Percentiles rank a stretch among this genome's conserved stretches.
These are phyloP conservation scores for Furcasterigmium furcatum DNA, from an alignment of 2,329 filamentous ascomycete genomes.

Conservation along the genomic window DNA sequence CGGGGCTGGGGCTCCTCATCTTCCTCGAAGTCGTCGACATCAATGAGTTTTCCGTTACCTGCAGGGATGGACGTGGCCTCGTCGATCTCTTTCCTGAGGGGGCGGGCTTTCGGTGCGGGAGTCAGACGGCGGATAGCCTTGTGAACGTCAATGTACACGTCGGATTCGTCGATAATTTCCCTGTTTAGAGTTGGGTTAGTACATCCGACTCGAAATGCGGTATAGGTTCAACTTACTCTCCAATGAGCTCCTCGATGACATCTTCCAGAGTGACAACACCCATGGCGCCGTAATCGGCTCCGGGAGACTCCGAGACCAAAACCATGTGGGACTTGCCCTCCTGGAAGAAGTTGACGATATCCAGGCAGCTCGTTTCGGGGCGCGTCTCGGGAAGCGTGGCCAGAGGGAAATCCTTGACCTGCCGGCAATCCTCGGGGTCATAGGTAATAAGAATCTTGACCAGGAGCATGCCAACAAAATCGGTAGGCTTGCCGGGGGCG, in stretches of 20 bases:
- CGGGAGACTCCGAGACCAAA: conserved; percentile 83
- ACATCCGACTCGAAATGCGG: conserved; percentile 11
- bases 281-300: conserved; percentile 85
- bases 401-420: conserved; percentile 85
- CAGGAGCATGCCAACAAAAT: conserved; percentile 96
- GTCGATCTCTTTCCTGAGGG: conserved; percentile 33
- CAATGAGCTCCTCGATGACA: conserved; percentile 97
- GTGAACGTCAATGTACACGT: conserved; percentile 97
- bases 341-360: conserved; percentile 99
- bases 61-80: conserved; percentile 15
- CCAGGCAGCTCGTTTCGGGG: conserved; percentile 91
- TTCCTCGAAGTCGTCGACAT: conserved; percentile 39
- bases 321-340: conserved; percentile 99
- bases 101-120: conserved; percentile 75
- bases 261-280: conserved; percentile 96
- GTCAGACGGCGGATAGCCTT: conserved; percentile 90
- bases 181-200: conserved; percentile 39
- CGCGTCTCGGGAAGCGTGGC: conserved; percentile 93
- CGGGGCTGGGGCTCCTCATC: conserved; percentile 15
- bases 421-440: conserved; percentile 87
- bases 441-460: conserved; percentile 99
- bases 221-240: conserved; percentile 65
- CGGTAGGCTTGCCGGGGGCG: conserved; percentile 74
- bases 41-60: conserved; percentile 19
- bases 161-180: conserved; percentile 98